Conservation (phyloP, 1,284 basidiomycete genomes). For the Apiotrichum gracile region DNA sequence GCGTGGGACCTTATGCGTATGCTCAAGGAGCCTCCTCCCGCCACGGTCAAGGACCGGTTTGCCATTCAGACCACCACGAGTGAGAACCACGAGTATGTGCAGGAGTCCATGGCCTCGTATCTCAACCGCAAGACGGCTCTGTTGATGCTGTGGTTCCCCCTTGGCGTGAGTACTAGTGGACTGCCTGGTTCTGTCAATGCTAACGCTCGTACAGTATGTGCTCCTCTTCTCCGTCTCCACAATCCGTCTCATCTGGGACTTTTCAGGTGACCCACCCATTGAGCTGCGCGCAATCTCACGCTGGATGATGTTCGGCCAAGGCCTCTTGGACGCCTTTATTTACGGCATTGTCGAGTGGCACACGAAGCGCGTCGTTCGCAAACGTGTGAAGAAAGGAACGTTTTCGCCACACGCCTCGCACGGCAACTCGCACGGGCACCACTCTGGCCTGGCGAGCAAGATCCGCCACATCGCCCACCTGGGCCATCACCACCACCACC, state of each 20-base stretch:
- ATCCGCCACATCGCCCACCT: background rate
- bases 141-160: conserved; percentile 47
- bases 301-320: conserved; percentile 48
- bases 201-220: conserved; percentile 26
- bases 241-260: conserved; percentile 47
- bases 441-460: background rate
- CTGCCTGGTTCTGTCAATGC: background rate
- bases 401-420: conserved; percentile 17
- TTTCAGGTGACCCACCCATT: conserved; percentile 30
- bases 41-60: conserved; percentile 19
- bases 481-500: too few relatives aligned
- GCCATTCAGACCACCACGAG: conserved; percentile 17
- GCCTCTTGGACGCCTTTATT: conserved; percentile 44
- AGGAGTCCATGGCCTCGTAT: conserved; percentile 45
- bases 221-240: conserved; percentile 46
- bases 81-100: conserved; percentile 36
- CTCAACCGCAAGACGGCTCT: conserved; percentile 47
- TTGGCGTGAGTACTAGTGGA: conserved; percentile 35
- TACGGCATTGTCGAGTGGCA: conserved; percentile 48
- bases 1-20: conserved; percentile 36
- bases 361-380: conserved; percentile 38
- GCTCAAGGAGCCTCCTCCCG: conserved; percentile 23
- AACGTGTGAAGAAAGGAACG: conserved; percentile 32
- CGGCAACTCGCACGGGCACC: background rate
- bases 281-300: conserved; percentile 41